Percentiles rank a stretch among this genome's conserved stretches.
phyloP scores from a whole-genome alignment of 495 filamentous ascomycete genomes.

The Hypomontagnella submonticulosa region DNA sequence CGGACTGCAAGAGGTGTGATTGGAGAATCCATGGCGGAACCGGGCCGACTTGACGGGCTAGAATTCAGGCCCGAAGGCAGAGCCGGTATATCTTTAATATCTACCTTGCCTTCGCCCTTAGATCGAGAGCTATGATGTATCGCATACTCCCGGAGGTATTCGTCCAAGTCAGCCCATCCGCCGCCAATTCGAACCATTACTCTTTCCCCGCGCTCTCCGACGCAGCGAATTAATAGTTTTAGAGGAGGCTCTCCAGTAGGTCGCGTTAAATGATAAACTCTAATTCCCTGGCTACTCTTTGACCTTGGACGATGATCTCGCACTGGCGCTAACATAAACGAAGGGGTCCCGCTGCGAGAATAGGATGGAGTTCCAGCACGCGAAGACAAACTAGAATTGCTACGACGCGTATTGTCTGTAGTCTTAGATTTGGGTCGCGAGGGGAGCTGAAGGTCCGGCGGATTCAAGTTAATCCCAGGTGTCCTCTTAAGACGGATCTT shows the following conservation, averaged over 20 bases:
- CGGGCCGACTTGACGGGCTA: constrained; percentile 57
- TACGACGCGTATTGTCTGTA: constrained; percentile 51
- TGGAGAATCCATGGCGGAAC: constrained; percentile 52
- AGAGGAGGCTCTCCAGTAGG: constrained; percentile 83
- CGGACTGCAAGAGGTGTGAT: constrained; percentile 58
- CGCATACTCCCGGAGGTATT: constrained; percentile 94
- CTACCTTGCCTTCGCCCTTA: constrained; percentile 60
- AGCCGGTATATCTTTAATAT: constrained; percentile 67
- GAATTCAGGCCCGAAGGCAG: constrained; percentile 42
- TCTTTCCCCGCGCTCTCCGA: constrained; percentile 88
- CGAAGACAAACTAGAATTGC: constrained; percentile 57
- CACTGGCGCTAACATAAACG: constrained; percentile 73
- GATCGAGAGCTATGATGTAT: constrained; percentile 81
- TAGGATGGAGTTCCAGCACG: constrained; percentile 46
- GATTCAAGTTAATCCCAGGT: constrained; percentile 59
- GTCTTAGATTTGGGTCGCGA: constrained; percentile 50
- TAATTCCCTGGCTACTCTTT: constrained; percentile 72
- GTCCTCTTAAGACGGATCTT: constrained; percentile 78
- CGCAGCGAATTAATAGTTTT: constrained; percentile 90
- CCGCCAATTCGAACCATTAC: constrained; percentile 98
- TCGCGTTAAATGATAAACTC: constrained; percentile 92
- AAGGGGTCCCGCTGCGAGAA: constrained; percentile 70
- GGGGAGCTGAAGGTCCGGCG: constrained; percentile 59
- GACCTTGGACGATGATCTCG: constrained; percentile 57
- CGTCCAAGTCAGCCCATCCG: constrained; percentile 94